Percentiles rank a stretch among this genome's conserved stretches.
phyloP scores from a whole-genome alignment of 2,329 filamentous ascomycete genomes.

The Fragosphaeria purpurea region DNA sequence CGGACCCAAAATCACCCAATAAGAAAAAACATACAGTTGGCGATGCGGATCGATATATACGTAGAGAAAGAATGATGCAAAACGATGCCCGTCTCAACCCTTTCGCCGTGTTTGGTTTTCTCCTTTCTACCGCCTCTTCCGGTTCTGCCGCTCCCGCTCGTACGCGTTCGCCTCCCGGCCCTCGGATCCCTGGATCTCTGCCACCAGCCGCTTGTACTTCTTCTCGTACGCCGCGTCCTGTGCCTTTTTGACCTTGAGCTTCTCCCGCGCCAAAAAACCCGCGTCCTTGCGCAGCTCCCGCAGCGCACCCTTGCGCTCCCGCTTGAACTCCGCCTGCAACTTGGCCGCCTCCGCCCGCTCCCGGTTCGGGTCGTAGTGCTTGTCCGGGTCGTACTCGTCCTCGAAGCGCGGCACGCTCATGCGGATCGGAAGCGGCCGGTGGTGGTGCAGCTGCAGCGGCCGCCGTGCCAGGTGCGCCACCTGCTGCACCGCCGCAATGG shows the following conservation, averaged over 20 bases:
- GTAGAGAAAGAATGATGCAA: too few species aligned
- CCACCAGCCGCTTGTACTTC: conserved; percentile 85
- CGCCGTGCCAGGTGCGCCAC: conserved; percentile 58
- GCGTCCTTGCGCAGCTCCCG: conserved; percentile 92
- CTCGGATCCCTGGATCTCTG: conserved; percentile 93
- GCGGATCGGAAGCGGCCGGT: conserved; percentile 80
- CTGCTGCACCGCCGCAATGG: conserved; percentile 44
- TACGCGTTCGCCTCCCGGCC: conserved; percentile 79
- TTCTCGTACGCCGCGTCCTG: conserved; percentile 89
- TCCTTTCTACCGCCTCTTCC: conserved; percentile 46
- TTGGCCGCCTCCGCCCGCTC: conserved; percentile 79
- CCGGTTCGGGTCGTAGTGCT: conserved; percentile 93
- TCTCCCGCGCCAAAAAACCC: conserved; percentile 85
- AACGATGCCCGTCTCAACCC: too few species aligned
- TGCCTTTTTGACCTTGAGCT: conserved; percentile 84
- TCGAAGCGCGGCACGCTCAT: conserved; percentile 89
- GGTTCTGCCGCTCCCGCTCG: conserved; percentile 70
- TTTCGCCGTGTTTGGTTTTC: too few species aligned
- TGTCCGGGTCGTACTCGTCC: conserved; percentile 85
- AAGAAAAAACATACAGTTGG: too few species aligned
- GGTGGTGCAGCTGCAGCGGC: conserved; percentile 79
- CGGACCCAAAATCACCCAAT: too few species aligned
- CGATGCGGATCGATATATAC: too few species aligned
- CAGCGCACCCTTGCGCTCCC: conserved; percentile 89
- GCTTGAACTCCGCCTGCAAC: conserved; percentile 83